Evolutionary conservation across 2,329 filamentous ascomycete genomes (phyloP), one percentile per base, ranked within the genome.

Genomic region (Ophiostoma sp.): DNA sequence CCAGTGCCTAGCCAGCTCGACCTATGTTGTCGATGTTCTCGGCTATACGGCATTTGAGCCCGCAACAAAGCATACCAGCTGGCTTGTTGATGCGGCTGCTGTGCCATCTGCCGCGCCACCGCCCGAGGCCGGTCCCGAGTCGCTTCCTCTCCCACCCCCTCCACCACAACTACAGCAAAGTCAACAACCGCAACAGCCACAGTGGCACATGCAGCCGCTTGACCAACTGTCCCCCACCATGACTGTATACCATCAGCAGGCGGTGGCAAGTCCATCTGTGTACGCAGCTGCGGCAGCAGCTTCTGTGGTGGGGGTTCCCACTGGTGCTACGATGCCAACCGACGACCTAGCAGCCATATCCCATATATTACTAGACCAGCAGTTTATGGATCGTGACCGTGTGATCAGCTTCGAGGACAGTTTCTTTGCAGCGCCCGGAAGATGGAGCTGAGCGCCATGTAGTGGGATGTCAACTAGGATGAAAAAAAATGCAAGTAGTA

Each of bases 271-370:
- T 38, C 64, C 36, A 1, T 44, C 49, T 2, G 67, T 63, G 2
- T 68, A 68, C 18, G 60, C 60, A 3, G 60, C 60, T 1, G 67
- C 67, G 1, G 67, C 67, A 4, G 62, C 67, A 4, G 62, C 62
- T 3, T 68, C 67, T 6, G 63, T 65, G 3, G 67, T 60, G 6
- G 65, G 64, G 1, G 55, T 66, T 5, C 64, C 64, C 2, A 45
- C 58, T 2, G 67, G 49, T 1, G 55, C 41, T 16, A 38, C 27
- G 1, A 58, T 38, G 4, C 49, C 65, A 8, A 65, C 41, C 3
- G 74, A 72, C 11, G 73, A 75, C n/a, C 65, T 74, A 40, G 71
- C 72, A 4, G 70, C 71, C 0, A 78, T 78, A 2, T 77, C 75
- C 0, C 75, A 73, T 5, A 64, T 74, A 12, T 66, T 74, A 11